Percentiles rank a stretch among this genome's conserved stretches.
phyloP scores from a whole-genome alignment of 106 monocot species.

The Narthecium ossifragum region DNA sequence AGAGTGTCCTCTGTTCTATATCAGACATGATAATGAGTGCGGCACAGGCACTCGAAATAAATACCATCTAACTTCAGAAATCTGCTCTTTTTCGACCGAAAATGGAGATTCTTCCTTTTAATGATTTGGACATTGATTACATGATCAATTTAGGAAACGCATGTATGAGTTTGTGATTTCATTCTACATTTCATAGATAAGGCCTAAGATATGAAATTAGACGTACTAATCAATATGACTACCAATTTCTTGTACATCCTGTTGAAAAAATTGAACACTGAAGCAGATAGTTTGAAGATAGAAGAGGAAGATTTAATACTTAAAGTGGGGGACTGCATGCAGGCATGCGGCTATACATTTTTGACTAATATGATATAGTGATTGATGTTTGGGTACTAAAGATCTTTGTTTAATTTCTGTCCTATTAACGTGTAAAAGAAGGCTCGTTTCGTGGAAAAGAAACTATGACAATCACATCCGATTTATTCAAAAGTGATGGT shows the following conservation, averaged over 20 bases:
- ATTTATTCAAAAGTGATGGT: constrained; percentile 39
- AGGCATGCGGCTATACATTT: constrained; percentile 42
- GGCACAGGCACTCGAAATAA: too few species aligned
- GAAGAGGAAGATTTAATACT: constrained; percentile 74
- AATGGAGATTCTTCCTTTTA: constrained; percentile 99
- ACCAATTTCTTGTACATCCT: constrained; percentile 4
- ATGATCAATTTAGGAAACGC: constrained; percentile 92
- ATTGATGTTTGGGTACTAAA: constrained; percentile 1
- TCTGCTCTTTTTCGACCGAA: constrained; percentile 34
- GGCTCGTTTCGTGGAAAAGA: constrained; percentile 50
- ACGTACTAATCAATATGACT: neutral
- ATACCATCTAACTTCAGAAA: too few species aligned
- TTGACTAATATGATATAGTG: neutral
- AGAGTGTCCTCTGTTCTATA: too few species aligned
- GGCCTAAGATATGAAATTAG: too few species aligned
- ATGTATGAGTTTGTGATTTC: constrained; percentile 40
- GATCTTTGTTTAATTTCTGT: constrained; percentile 8
- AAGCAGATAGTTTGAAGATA: constrained; percentile 58
- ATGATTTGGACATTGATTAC: constrained; percentile 95
- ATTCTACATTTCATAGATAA: too few species aligned
- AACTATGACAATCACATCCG: constrained; percentile 19
- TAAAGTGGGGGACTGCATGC: constrained; percentile 85
- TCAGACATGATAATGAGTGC: too few species aligned
- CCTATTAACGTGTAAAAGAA: constrained; percentile 84
- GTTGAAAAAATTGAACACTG: constrained; percentile 75